phyloP scores from a whole-genome alignment of 208 protist genomes.

The Kentomonas sorsogonicus region DNA sequence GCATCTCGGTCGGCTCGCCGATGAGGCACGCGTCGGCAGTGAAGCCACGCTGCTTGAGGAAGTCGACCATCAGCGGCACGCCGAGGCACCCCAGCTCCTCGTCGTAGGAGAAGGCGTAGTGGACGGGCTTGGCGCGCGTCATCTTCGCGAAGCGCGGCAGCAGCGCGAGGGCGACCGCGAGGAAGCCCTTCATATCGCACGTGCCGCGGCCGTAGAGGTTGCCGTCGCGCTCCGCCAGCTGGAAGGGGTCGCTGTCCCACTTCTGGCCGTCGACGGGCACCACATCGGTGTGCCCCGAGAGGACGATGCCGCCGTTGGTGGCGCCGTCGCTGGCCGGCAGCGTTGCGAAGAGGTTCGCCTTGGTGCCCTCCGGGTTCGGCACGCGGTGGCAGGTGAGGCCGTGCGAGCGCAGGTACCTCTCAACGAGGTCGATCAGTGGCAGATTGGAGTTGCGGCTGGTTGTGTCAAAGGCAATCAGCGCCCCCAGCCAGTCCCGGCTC shows the following conservation, averaged over 20 bases:
- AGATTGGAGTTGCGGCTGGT: too few relatives aligned
- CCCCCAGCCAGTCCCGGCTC: too few relatives aligned
- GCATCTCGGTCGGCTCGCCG: slow-evolving; percentile 30
- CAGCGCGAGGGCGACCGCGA: slow-evolving; percentile 40
- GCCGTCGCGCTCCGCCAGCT: slow-evolving; percentile 37
- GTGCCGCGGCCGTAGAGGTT: slow-evolving; percentile 53
- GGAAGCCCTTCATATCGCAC: slow-evolving; percentile 60
- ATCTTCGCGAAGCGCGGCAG: slow-evolving; percentile 31
- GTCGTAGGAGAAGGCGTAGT: slow-evolving; percentile 50
- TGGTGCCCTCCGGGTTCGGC: too few relatives aligned
- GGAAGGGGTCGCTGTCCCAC: slow-evolving; percentile 58
- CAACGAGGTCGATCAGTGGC: too few relatives aligned
- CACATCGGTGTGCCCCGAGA: slow-evolving; percentile 62
- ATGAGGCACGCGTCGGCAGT: slow-evolving; percentile 42
- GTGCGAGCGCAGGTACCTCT: too few relatives aligned
- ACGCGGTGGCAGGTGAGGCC: too few relatives aligned
- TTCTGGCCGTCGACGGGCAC: slow-evolving; percentile 64
- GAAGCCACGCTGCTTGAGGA: too few relatives aligned
- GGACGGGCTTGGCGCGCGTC: slow-evolving; percentile 41
- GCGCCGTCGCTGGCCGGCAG: slow-evolving; percentile 33
- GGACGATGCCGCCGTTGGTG: slow-evolving; percentile 42
- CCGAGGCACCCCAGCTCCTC: slow-evolving; percentile 44
- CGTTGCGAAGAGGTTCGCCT: slow-evolving; percentile 56
- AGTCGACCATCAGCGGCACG: too few relatives aligned
- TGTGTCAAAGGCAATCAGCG: too few relatives aligned